phyloP scores from a whole-genome alignment of 192 early-diverging fungal species.

The Allomyces macrogynus region DNA sequence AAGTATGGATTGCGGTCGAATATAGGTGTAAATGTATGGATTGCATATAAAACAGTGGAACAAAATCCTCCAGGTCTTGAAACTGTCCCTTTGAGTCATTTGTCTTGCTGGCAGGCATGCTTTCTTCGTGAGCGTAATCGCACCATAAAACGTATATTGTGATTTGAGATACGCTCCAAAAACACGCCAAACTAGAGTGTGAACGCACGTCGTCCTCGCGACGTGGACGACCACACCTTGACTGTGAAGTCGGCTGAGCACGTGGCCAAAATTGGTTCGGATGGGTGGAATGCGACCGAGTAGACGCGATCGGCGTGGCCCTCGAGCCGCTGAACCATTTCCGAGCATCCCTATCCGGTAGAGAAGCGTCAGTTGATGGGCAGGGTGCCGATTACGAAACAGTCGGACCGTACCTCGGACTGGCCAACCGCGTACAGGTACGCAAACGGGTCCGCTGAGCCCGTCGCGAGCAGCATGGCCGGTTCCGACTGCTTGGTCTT shows the following conservation, averaged over 20 bases:
- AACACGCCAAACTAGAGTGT: background rate
- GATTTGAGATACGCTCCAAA: too few species aligned
- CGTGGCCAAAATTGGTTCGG: conserved; percentile 57
- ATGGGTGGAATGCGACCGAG: conserved; percentile 71
- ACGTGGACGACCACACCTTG: conserved; percentile 41
- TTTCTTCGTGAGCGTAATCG: too few species aligned
- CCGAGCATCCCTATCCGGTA: background rate
- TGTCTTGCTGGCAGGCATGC: too few species aligned
- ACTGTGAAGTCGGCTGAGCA: conserved; percentile 67
- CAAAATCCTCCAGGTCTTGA: too few species aligned
- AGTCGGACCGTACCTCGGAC: conserved; percentile 7
- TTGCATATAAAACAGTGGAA: too few species aligned
- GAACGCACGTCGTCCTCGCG: conserved; percentile 14
- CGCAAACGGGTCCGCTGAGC: conserved; percentile 60
- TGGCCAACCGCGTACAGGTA: conserved; percentile 42
- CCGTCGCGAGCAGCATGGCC: conserved; percentile 45
- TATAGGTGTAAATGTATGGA: too few species aligned
- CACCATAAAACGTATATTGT: too few species aligned
- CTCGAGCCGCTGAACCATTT: conserved; percentile 50
- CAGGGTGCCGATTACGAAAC: background rate
- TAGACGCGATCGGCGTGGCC: conserved; percentile 90
- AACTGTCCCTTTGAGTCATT: too few species aligned
- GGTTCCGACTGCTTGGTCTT: background rate
- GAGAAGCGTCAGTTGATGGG: too few species aligned
- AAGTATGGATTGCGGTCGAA: too few species aligned